These are phyloP conservation scores for Agaricus sinodeliciosus DNA, from an alignment of 768 basidiomycete genomes.

Conservation along the genomic window DNA sequence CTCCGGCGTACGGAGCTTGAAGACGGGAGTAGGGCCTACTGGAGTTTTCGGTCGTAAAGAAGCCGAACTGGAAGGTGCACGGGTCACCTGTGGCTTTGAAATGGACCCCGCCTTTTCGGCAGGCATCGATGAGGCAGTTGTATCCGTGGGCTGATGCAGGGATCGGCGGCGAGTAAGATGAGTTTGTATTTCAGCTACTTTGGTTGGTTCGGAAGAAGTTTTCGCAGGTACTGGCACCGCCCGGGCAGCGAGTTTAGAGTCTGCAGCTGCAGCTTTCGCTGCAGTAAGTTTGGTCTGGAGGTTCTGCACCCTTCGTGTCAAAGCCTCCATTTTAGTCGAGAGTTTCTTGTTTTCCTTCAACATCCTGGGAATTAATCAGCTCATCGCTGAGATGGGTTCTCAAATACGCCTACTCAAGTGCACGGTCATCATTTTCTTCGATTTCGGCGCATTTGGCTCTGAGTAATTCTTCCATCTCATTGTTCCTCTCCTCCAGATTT, in stretches of 20 bases:
- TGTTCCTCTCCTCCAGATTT: constrained; percentile 63
- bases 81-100: constrained; percentile 19
- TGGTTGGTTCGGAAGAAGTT: constrained; percentile 11
- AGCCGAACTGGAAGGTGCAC: constrained; percentile 40
- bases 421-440: constrained; percentile 78
- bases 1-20: constrained; percentile 50
- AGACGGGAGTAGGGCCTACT: constrained; percentile 40
- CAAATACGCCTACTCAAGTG: constrained; percentile 56
- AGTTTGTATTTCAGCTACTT: constrained; percentile 3
- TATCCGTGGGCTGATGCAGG: constrained; percentile 16
- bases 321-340: constrained; percentile 56
- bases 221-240: constrained; percentile 4
- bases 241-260: neutral
- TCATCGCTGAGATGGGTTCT: constrained; percentile 1
- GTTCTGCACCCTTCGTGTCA: constrained; percentile 67
- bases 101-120: constrained; percentile 12
- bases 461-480: constrained; percentile 71
- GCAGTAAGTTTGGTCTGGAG: constrained; percentile 61
- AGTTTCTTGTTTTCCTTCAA: constrained; percentile 80
- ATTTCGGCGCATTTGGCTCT: constrained; percentile 68
- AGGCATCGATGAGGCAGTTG: constrained; percentile 10
- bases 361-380: constrained; percentile 37
- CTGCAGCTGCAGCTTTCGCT: constrained; percentile 32
- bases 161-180: constrained; percentile 21
- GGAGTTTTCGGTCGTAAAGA: constrained; percentile 46